Percentiles rank a stretch among this genome's conserved stretches.
Evolutionary conservation across 139 green algal species (phyloP).

Genomic region (Desmodesmus armatus): DNA sequence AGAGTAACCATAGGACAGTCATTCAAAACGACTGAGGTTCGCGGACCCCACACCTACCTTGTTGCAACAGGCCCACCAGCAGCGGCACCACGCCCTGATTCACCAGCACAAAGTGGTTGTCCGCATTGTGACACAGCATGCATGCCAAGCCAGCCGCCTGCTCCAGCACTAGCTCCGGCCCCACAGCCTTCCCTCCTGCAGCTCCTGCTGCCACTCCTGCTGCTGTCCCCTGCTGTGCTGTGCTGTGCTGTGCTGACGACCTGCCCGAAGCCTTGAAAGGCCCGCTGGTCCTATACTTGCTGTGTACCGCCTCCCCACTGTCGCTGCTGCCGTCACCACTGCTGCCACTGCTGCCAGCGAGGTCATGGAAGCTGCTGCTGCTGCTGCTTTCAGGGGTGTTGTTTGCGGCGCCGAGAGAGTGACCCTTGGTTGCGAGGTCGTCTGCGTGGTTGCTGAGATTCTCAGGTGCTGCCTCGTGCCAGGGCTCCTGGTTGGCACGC

Average conservation of each 20-base stretch:
- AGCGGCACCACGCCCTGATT: slow-evolving; percentile 49
- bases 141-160: slow-evolving; percentile 48
- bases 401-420: not conserved
- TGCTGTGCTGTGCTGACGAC: too few species aligned
- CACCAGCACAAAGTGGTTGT: slow-evolving; percentile 64
- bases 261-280: too few species aligned
- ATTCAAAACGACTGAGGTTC: too few species aligned
- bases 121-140: slow-evolving; percentile 59
- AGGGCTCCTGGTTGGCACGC: not conserved
- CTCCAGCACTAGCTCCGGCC: slow-evolving; percentile 36
- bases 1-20: too few species aligned
- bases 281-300: too few species aligned
- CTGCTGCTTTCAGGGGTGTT: slow-evolving; percentile 8
- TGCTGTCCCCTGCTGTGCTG: not conserved
- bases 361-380: not conserved
- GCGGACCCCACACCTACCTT: not conserved
- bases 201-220: not conserved
- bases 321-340: not conserved
- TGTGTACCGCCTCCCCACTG: not conserved
- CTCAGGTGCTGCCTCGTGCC: not conserved
- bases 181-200: not conserved
- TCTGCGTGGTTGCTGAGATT: slow-evolving; percentile 2
- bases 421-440: not conserved
- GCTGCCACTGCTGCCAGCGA: slow-evolving; percentile 1
- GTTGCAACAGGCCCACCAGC: slow-evolving; percentile 51